Evolutionary conservation across 805 yeast genomes (phyloP).

Genomic region (Metschnikowia lochheadii): DNA sequence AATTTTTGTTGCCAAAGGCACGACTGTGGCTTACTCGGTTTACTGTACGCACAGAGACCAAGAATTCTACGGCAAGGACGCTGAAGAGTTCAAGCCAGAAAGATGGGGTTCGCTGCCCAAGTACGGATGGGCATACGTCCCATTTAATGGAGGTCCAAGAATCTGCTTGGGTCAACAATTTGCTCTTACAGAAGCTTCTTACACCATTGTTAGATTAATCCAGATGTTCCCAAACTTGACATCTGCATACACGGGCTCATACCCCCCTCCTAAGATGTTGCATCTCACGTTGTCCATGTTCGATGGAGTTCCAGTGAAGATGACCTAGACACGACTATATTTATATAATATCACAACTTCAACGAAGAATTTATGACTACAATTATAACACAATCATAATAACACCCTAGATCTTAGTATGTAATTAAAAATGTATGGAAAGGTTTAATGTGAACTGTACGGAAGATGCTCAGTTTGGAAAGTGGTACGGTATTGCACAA

Average conservation of each 20-base stretch:
- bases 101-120: conserved; percentile 32
- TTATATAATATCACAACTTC: not conserved
- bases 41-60: conserved; percentile 20
- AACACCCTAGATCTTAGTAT: no score
- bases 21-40: conserved; percentile 16
- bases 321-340: conserved; percentile 4
- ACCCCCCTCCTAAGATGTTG: conserved; percentile 17
- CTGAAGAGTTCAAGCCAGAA: conserved; percentile 33
- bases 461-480: no score
- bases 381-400: no score
- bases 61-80: conserved; percentile 32
- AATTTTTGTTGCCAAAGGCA: conserved; percentile 17
- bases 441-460: no score
- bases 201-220: conserved; percentile 35
- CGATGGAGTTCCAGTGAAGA: conserved; percentile 20
- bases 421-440: no score
- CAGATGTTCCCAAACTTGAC: conserved; percentile 28
- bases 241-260: conserved; percentile 14
- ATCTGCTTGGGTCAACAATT: conserved; percentile 55
- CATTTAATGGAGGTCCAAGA: conserved; percentile 55
- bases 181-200: conserved; percentile 50
- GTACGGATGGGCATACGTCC: conserved; percentile 47
- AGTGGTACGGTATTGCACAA: no score
- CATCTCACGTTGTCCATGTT: conserved; percentile 25
- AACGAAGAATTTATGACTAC: not conserved